phyloP scores from a whole-genome alignment of 148 eudicot species.

The Mesembryanthemum crystallinum region DNA sequence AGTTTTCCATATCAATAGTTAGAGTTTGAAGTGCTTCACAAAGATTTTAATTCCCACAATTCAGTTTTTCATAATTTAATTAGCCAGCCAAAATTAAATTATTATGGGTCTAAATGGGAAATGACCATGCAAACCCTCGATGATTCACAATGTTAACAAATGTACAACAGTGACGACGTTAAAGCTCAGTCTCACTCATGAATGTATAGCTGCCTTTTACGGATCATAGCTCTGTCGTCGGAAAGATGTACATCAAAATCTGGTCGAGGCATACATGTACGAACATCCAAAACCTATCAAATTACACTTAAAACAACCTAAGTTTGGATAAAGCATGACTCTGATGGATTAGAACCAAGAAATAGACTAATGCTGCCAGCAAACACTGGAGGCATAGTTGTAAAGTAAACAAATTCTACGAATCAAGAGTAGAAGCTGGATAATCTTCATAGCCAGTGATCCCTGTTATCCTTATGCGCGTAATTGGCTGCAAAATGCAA shows the following conservation, averaged over 20 bases:
- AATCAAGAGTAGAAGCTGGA: constrained; percentile 53
- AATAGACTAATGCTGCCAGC: neutral
- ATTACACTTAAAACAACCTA: constrained; percentile 20
- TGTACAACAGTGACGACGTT: neutral
- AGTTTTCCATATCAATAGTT: too few species aligned
- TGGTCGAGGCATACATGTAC: constrained; percentile 5
- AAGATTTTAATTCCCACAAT: too few species aligned
- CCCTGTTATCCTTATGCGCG: constrained; percentile 67
- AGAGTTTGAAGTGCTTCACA: too few species aligned
- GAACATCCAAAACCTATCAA: constrained; percentile 10
- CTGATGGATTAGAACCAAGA: constrained; percentile 22
- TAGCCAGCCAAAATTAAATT: too few species aligned
- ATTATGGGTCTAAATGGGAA: too few species aligned
- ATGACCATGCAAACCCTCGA: too few species aligned
- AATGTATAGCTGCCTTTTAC: neutral
- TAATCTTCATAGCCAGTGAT: constrained; percentile 80
- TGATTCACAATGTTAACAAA: too few species aligned
- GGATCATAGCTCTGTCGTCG: constrained; percentile 7
- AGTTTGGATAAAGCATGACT: constrained; percentile 7
- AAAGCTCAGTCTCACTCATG: neutral
- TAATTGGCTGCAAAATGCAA: constrained; percentile 83
- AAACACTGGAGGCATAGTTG: neutral
- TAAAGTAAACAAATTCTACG: neutral
- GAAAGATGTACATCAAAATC: constrained; percentile 23
- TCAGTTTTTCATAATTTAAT: too few species aligned